Conservation (phyloP, 2,329 filamentous ascomycete species). For the Fusarium euwallaceae region DNA sequence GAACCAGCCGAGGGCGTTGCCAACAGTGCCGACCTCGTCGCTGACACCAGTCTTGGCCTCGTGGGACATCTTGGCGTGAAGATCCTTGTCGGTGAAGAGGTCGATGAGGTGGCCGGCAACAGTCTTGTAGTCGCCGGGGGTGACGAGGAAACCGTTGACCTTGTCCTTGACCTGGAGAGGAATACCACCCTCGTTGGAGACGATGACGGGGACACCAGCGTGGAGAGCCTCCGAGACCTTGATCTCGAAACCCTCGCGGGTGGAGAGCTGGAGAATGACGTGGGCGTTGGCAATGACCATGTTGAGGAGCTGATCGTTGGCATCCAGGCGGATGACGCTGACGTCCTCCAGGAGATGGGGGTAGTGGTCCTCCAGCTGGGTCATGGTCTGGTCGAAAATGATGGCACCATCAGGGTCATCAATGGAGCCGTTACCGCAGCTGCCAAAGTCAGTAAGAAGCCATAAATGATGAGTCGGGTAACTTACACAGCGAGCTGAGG, state of each 20-base stretch:
- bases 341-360: slow-evolving; percentile 74
- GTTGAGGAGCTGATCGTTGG: slow-evolving; percentile 85
- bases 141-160: slow-evolving; percentile 80
- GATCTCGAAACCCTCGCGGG: slow-evolving; percentile 86
- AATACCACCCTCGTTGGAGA: slow-evolving; percentile 82
- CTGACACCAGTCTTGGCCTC: slow-evolving; percentile 77
- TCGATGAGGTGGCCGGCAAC: slow-evolving; percentile 76
- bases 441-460: slow-evolving; percentile 25
- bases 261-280: slow-evolving; percentile 83
- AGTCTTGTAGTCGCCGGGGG: slow-evolving; percentile 76
- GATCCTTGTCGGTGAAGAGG: slow-evolving; percentile 73
- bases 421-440: slow-evolving; percentile 81
- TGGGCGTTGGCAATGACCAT: slow-evolving; percentile 79
- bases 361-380: slow-evolving; percentile 74
- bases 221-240: slow-evolving; percentile 88
- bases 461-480: too few relatives aligned
- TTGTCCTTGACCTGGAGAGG: slow-evolving; percentile 80
- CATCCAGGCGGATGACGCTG: slow-evolving; percentile 81
- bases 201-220: slow-evolving; percentile 83
- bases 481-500: slow-evolving; percentile 79
- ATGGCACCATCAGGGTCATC: slow-evolving; percentile 82
- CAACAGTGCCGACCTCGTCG: slow-evolving; percentile 85
- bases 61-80: slow-evolving; percentile 75
- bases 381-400: slow-evolving; percentile 80
- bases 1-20: slow-evolving; percentile 81